Evolutionary conservation across 257 asterid species (phyloP).

Genomic region (Petrea volubilis): DNA sequence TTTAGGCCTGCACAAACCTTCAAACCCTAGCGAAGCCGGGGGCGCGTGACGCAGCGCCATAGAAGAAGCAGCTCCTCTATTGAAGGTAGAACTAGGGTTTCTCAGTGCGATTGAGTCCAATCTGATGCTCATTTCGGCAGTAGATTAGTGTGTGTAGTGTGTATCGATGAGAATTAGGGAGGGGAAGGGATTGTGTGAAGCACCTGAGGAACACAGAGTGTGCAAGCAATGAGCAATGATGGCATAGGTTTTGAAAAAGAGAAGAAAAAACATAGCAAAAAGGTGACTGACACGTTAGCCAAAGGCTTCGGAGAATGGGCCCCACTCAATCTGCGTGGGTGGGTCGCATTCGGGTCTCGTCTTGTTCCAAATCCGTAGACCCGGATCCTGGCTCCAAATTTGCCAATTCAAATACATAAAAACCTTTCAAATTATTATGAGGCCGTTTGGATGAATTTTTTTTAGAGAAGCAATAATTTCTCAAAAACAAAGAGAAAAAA

Average conservation of each 20-base stretch:
- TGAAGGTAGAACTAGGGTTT: constrained; percentile 36
- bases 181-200: not conserved
- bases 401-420: too few species aligned
- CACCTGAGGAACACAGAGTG: constrained; percentile 14
- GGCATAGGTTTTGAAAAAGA: not conserved
- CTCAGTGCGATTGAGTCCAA: constrained; percentile 28
- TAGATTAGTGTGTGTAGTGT: not conserved
- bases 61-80: constrained; percentile 26
- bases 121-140: constrained; percentile 28
- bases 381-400: not conserved
- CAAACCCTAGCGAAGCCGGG: constrained; percentile 47
- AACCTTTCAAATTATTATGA: too few species aligned
- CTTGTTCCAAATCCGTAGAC: not conserved
- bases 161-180: constrained; percentile 2
- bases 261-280: not conserved
- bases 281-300: constrained; percentile 18
- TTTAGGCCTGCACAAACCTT: constrained; percentile 24
- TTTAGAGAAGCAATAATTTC: too few species aligned
- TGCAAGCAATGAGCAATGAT: not conserved
- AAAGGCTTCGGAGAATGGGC: not conserved
- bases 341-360: not conserved
- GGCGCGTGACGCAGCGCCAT: constrained; percentile 43
- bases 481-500: too few species aligned
- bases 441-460: too few species aligned
- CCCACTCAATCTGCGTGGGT: constrained; percentile 30